Percentiles rank a stretch among this genome's conserved stretches.
Conservation (phyloP, 2,329 filamentous ascomycete genomes). For the Exophiala sp. region DNA sequence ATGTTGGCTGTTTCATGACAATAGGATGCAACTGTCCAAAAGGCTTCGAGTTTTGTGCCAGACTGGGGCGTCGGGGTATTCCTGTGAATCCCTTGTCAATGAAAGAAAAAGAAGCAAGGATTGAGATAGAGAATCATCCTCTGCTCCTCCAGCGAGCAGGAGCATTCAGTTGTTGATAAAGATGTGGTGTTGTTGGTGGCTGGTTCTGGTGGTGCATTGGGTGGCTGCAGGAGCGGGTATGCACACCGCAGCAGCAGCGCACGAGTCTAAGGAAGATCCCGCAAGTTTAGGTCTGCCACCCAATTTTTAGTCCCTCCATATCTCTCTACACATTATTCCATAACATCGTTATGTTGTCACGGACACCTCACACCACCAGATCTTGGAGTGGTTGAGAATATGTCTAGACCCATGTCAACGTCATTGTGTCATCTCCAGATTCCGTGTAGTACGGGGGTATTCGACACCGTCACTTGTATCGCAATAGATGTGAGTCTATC, state of each 20-base stretch:
- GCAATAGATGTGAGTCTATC: background rate
- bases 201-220: background rate
- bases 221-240: background rate
- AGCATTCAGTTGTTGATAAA: background rate
- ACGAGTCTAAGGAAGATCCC: too few species aligned
- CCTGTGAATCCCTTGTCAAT: background rate
- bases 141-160: background rate
- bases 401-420: background rate
- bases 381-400: background rate
- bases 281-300: background rate
- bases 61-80: background rate
- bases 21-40: conserved; percentile 2
- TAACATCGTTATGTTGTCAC: background rate
- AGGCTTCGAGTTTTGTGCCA: background rate
- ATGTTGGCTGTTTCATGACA: conserved; percentile 18
- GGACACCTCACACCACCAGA: background rate
- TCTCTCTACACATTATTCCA: background rate
- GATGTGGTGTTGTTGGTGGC: background rate
- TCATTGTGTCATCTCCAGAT: too few species aligned
- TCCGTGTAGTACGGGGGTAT: background rate
- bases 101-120: background rate
- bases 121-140: too few species aligned
- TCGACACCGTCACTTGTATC: background rate
- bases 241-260: background rate
- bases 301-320: background rate